Conservation (phyloP, 2,329 filamentous ascomycete genomes). For the Xylaria sp. region DNA sequence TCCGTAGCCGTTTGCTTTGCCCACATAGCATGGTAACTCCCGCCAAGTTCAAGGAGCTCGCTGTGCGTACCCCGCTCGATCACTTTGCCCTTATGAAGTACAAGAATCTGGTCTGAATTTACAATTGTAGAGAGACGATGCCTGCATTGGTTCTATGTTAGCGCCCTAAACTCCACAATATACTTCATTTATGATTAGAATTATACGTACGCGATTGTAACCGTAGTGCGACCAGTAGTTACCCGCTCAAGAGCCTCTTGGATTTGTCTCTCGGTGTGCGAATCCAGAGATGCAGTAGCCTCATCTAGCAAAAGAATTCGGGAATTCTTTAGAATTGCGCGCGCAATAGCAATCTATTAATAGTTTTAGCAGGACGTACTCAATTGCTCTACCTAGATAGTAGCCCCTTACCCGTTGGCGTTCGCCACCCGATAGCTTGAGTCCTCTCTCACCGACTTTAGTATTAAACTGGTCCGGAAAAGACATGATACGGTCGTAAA, state of each 20-base stretch:
- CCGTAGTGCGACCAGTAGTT: slow-evolving; percentile 62
- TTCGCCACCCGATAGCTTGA: slow-evolving; percentile 67
- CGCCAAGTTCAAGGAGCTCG: slow-evolving; percentile 57
- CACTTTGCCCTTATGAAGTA: slow-evolving; percentile 63
- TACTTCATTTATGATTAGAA: not conserved
- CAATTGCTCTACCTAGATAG: not conserved
- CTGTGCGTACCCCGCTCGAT: slow-evolving; percentile 63
- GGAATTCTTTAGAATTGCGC: slow-evolving; percentile 75
- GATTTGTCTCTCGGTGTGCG: slow-evolving; percentile 68
- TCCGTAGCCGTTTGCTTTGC: slow-evolving; percentile 59
- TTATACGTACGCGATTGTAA: slow-evolving; percentile 60
- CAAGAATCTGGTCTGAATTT: slow-evolving; percentile 65
- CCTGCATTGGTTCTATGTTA: slow-evolving; percentile 44
- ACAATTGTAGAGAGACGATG: slow-evolving; percentile 69
- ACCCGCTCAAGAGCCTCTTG: slow-evolving; percentile 64
- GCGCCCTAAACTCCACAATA: not conserved
- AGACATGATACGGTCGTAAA: slow-evolving; percentile 67
- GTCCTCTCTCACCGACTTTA: slow-evolving; percentile 45
- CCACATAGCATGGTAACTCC: slow-evolving; percentile 65
- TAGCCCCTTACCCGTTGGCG: slow-evolving; percentile 61
- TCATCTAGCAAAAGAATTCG: slow-evolving; percentile 78
- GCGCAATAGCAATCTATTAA: slow-evolving; percentile 64
- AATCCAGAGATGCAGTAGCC: slow-evolving; percentile 76
- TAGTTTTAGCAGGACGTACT: not conserved
- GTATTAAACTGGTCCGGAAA: slow-evolving; percentile 60